Percentiles rank a stretch among this genome's conserved stretches.
Evolutionary conservation across 116 monocot genomes (phyloP).

Genomic region (Papilionanthe hybrid): DNA sequence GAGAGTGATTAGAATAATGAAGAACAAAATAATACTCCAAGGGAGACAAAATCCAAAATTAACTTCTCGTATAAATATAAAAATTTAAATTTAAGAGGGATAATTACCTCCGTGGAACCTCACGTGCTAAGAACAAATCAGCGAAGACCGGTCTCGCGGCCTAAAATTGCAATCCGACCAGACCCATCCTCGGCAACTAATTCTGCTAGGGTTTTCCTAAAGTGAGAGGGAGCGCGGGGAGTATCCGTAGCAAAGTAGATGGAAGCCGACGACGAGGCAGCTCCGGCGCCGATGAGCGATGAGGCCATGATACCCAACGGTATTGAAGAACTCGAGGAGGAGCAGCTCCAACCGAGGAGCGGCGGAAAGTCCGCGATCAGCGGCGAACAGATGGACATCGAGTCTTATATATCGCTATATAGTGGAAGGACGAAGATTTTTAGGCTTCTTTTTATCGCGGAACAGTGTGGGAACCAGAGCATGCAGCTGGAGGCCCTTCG

Average conservation of each 20-base stretch:
- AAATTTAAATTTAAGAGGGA: no score
- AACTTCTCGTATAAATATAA: no score
- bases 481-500: slow-evolving; percentile 80
- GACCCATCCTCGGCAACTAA: neutral
- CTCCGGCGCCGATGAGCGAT: neutral
- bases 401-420: slow-evolving; percentile 82
- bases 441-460: slow-evolving; percentile 82
- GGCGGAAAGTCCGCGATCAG: slow-evolving; percentile 33
- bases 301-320: slow-evolving; percentile 22
- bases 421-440: slow-evolving; percentile 62
- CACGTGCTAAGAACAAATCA: no score
- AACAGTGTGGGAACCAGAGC: slow-evolving; percentile 50
- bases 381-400: slow-evolving; percentile 87
- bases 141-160: no score
- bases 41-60: no score
- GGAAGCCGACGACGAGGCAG: slow-evolving; percentile 37
- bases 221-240: no score
- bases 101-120: no score
- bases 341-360: neutral
- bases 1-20: no score
- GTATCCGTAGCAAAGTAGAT: slow-evolving; percentile 4
- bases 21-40: no score
- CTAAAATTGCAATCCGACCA: no score
- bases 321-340: slow-evolving; percentile 7
- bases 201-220: slow-evolving; percentile 15